A percentile compares a stretch with the other conserved stretches of the same genome.
Conservation (phyloP, 2,329 filamentous ascomycete genomes). For the Geoglossum cookeanum region DNA sequence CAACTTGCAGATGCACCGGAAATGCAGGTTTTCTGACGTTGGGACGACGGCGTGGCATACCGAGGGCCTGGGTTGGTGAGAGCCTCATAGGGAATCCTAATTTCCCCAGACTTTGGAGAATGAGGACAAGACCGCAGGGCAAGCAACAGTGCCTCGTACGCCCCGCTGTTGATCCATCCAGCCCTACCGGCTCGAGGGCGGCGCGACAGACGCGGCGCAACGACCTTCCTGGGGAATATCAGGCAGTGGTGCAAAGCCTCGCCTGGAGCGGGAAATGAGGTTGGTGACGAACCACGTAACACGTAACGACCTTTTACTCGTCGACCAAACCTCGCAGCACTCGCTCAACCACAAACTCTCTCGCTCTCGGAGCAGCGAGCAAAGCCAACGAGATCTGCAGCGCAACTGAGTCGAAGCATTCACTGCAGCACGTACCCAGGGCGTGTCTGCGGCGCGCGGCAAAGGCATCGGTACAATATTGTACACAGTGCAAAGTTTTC, state of each 20-base stretch:
- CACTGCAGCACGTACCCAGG: neutral
- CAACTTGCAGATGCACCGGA: neutral
- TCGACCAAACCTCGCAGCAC: neutral
- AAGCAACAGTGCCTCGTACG: neutral
- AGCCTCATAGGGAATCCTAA: neutral
- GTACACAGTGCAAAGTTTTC: neutral
- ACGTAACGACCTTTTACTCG: constrained; percentile 2
- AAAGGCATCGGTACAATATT: neutral
- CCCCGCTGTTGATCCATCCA: neutral
- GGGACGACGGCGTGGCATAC: neutral
- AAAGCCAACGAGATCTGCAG: neutral
- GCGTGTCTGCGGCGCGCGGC: neutral
- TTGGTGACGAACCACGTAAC: constrained; percentile 2
- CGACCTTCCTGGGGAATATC: neutral
- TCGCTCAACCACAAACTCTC: neutral
- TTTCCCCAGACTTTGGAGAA: neutral
- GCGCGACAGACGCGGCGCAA: neutral
- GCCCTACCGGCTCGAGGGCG: neutral
- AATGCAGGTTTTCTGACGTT: neutral
- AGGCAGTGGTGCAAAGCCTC: neutral
- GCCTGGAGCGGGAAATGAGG: neutral
- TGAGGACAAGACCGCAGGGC: neutral
- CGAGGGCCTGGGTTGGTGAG: neutral
- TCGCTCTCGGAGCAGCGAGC: neutral
- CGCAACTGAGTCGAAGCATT: neutral